Conservation (phyloP, 805 yeast genomes). For the Maudiozyma saulgeensis region DNA sequence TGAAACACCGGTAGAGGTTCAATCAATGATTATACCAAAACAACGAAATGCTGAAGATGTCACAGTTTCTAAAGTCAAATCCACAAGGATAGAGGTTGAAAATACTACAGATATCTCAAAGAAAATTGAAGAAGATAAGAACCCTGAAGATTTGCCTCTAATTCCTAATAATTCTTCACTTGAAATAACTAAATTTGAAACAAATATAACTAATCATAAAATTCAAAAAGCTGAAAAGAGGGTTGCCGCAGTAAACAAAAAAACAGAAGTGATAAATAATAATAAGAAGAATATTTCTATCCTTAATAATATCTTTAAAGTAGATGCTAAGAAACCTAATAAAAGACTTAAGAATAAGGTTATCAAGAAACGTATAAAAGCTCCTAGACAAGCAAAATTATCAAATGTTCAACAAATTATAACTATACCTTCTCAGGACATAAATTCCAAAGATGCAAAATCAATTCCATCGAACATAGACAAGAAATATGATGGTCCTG, state of each 20-base stretch:
- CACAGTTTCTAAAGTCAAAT: background rate
- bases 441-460: background rate
- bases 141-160: slow-evolving; percentile 13
- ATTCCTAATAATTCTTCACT: slow-evolving; percentile 9
- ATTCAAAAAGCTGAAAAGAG: background rate
- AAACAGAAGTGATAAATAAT: slow-evolving; percentile 2
- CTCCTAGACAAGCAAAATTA: slow-evolving; percentile 10
- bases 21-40: background rate
- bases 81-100: background rate
- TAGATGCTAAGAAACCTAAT: background rate
- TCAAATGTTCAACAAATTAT: slow-evolving; percentile 12
- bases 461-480: background rate
- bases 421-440: slow-evolving; percentile 15
- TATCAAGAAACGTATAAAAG: slow-evolving; percentile 1
- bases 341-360: background rate
- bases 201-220: slow-evolving; percentile 1
- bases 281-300: slow-evolving; percentile 15
- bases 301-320: slow-evolving; percentile 20
- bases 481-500: background rate
- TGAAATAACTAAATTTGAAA: slow-evolving; percentile 9
- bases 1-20: background rate
- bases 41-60: slow-evolving; percentile 1
- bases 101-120: too few relatives aligned
- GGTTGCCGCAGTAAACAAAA: background rate
- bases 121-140: background rate